These are phyloP conservation scores for Scalesia atractyloides DNA, from an alignment of 129 eudicot genomes.

Conservation along the genomic window DNA sequence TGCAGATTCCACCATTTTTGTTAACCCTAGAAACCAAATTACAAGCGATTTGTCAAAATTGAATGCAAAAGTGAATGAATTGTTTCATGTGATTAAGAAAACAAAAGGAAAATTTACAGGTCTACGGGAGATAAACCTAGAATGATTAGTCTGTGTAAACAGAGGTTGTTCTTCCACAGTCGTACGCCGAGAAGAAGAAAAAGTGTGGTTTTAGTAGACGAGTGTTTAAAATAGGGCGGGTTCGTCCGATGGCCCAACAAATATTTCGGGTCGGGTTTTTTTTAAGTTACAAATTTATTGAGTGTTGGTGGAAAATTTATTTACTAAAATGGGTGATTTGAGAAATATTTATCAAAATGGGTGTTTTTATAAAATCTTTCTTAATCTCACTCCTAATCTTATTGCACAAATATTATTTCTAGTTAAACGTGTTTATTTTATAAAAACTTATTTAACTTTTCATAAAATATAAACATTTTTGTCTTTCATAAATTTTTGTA, in stretches of 20 bases:
- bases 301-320: too few relatives aligned
- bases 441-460: too few relatives aligned
- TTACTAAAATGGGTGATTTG: too few relatives aligned
- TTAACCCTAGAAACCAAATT: conserved; percentile 21
- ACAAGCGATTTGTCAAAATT: not conserved
- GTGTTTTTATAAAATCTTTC: too few relatives aligned
- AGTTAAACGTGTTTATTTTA: too few relatives aligned
- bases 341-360: too few relatives aligned
- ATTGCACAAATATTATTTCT: too few relatives aligned
- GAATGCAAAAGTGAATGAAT: not conserved
- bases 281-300: too few relatives aligned
- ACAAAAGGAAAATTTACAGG: not conserved
- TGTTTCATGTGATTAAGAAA: not conserved
- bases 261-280: conserved; percentile 20
- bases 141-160: conserved; percentile 10
- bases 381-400: too few relatives aligned
- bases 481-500: too few relatives aligned
- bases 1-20: conserved; percentile 48
- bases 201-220: not conserved
- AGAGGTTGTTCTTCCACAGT: conserved; percentile 18
- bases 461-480: too few relatives aligned
- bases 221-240: conserved; percentile 25
- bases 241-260: conserved; percentile 27
- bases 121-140: conserved; percentile 17
- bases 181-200: conserved; percentile 1